Base-by-base conservation (phyloP, 176 grass and related monocot species). In the Raddia guianensis region DNA sequence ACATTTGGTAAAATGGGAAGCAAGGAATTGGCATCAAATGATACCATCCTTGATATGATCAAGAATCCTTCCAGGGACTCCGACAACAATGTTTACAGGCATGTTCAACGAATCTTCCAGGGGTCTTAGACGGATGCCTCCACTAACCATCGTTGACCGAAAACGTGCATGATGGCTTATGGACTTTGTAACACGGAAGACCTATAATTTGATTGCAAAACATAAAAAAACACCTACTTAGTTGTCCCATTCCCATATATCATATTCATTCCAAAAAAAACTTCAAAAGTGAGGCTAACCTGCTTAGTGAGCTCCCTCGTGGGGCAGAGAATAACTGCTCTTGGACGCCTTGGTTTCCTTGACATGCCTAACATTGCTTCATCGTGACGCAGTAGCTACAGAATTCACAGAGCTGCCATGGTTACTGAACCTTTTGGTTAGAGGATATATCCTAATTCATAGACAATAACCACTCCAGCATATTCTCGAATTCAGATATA, bases 161-260 rank as follows among this genome's bases (percentile, higher is more conserved):
- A 98, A 98, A 65, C 92, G 86, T 12, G 95, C 95, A 87, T 95
- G 95, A 70, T 98, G 95, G 13, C 95, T 93, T 80, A 98, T 91
- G 18, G 90, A 98, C 33, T 95, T 98, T 60, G 95, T 86, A 64
- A 98, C 95, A 49, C 84, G 90, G 57, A 90, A 98, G 63, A 98
- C 95, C 95, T 98, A 58, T 58, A 80, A 74, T 49, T 62, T 85
- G 19, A 82, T 12, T 66, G 49, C 27, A 55, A 57, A 59, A 12
- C 10, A 55, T 83, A 8, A 87, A 34, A 4, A 15, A 61, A n/a
- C 35, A 19, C 18, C 45, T 45, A 77, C 8, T 61, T 16, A 82
- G 46, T 53, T 76, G 5, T 80, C 48, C 42, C 14, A 54, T 21
- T n/a, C n/a, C n/a, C n/a, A n/a, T n/a, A 53, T 45, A 68, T 27